These are phyloP conservation scores for Claviceps lovelessii DNA, from an alignment of 2,329 filamentous ascomycete species.

Conservation along the genomic window DNA sequence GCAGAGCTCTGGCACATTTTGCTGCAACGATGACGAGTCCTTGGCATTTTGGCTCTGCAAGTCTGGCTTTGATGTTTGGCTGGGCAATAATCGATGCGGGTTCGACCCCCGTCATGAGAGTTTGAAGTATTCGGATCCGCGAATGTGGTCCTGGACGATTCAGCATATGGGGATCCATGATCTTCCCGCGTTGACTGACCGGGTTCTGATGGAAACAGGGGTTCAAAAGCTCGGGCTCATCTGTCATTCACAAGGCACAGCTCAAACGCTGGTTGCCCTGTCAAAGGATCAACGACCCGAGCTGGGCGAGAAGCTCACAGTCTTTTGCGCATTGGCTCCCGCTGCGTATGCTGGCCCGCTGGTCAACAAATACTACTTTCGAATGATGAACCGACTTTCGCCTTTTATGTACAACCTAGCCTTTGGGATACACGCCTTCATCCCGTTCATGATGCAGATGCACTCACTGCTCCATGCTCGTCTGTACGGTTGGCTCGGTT, in stretches of 20 bases:
- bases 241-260: conserved; percentile 83
- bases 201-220: conserved; percentile 67
- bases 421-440: conserved; percentile 88
- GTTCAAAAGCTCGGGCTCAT: conserved; percentile 73
- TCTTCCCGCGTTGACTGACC: conserved; percentile 63
- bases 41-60: conserved; percentile 88
- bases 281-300: conserved; percentile 83
- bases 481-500: conserved; percentile 70
- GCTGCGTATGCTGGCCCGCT: conserved; percentile 80
- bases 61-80: conserved; percentile 85
- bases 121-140: conserved; percentile 59
- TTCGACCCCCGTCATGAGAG: conserved; percentile 63
- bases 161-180: conserved; percentile 87
- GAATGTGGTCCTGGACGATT: conserved; percentile 97
- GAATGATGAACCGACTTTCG: conserved; percentile 73
- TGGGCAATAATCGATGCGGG: conserved; percentile 86
- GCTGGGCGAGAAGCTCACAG: conserved; percentile 65
- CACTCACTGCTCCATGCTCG: conserved; percentile 49
- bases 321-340: conserved; percentile 83
- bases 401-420: conserved; percentile 62
- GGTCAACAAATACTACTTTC: conserved; percentile 78
- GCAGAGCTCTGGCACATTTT: conserved; percentile 79
- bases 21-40: conserved; percentile 77
- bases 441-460: conserved; percentile 84
- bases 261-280: conserved; percentile 72